Evolutionary conservation across 1,139 yeast species (phyloP).

Genomic region (Candida sp.): DNA sequence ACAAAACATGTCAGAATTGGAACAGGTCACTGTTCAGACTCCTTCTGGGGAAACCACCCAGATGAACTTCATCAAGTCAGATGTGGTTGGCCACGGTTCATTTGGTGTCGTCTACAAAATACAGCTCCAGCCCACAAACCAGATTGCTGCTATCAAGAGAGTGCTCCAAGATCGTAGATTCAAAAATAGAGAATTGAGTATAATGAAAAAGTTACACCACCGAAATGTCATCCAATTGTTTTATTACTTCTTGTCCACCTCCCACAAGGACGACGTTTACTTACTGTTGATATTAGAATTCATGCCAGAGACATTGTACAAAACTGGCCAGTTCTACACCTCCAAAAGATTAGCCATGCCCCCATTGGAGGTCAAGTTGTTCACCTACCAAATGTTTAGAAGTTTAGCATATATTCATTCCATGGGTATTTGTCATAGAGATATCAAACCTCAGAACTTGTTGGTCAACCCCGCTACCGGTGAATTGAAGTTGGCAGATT

Average conservation of each 20-base stretch:
- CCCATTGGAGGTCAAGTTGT: conserved; percentile 81
- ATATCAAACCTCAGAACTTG: conserved; percentile 95
- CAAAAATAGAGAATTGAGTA: conserved; percentile 95
- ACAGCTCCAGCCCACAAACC: conserved; percentile 73
- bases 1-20: conserved; percentile 1
- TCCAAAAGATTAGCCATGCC: conserved; percentile 87
- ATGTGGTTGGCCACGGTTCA: conserved; percentile 97
- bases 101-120: conserved; percentile 97
- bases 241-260: conserved; percentile 87
- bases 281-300: conserved; percentile 88
- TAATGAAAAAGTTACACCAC: conserved; percentile 90
- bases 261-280: conserved; percentile 80
- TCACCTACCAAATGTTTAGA: conserved; percentile 90
- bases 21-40: conserved; percentile 1
- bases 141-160: conserved; percentile 88
- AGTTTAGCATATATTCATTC: conserved; percentile 93
- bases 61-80: conserved; percentile 44
- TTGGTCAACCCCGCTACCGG: conserved; percentile 87
- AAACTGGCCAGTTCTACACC: conserved; percentile 84
- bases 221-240: conserved; percentile 87
- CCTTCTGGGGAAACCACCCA: conserved; percentile 2
- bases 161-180: conserved; percentile 95
- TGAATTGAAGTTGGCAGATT: conserved; percentile 90
- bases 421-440: conserved; percentile 94
- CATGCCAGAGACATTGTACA: conserved; percentile 94